Evolutionary conservation across 2,329 filamentous ascomycete genomes (phyloP).

Genomic region (Ceratocystis papillata): DNA sequence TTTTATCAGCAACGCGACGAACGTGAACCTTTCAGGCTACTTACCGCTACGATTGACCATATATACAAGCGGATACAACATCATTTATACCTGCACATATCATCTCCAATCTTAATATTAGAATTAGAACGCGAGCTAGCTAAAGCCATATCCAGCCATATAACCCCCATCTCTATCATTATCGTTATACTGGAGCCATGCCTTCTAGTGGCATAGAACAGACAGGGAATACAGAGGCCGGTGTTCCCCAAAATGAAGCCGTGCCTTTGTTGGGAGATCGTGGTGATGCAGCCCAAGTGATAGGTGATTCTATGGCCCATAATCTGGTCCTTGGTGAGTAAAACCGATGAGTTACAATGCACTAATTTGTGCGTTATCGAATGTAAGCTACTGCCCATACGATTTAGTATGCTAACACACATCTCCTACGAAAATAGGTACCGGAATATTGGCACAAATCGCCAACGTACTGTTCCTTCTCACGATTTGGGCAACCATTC

Average conservation of each 20-base stretch:
- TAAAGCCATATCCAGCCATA: background rate
- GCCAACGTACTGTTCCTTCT: conserved; percentile 64
- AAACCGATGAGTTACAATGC: conserved; percentile 17
- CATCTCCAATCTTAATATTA: background rate
- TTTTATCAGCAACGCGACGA: background rate
- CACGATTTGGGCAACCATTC: conserved; percentile 67
- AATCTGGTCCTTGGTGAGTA: conserved; percentile 65
- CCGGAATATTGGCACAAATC: conserved; percentile 66
- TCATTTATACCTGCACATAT: background rate
- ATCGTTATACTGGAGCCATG: background rate
- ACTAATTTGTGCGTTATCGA: background rate
- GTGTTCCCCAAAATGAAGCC: conserved; percentile 31
- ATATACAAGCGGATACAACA: background rate
- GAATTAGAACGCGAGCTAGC: background rate
- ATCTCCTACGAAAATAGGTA: conserved; percentile 45
- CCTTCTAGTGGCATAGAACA: background rate
- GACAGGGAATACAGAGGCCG: background rate
- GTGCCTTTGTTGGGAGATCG: conserved; percentile 43
- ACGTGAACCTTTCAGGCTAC: no score
- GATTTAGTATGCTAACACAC: background rate
- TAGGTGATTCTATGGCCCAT: conserved; percentile 50
- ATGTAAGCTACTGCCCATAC: conserved; percentile 7
- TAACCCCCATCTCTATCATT: no score
- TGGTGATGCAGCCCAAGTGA: conserved; percentile 62
- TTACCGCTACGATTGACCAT: background rate